Evolutionary conservation across 2,329 filamentous ascomycete species (phyloP), one percentile per base, ranked within the genome.

Genomic region (Botrytis sinoallii): DNA sequence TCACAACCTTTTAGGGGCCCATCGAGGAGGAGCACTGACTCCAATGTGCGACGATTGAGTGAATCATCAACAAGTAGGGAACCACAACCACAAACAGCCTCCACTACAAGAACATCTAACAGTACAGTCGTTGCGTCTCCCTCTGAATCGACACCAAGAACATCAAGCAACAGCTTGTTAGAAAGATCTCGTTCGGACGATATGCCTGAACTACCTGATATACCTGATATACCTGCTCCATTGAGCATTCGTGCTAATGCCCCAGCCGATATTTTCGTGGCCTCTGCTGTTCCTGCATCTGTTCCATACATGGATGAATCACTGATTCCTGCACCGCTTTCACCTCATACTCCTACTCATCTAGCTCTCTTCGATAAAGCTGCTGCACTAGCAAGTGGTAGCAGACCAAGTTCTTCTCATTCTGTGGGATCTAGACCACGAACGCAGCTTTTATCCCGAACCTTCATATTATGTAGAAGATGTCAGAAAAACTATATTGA

Each of bases 401-500:
- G 77, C 25, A 76, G 80, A 42, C 79, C 79, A 70, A 78, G 76
- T 16, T 81, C 81, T 29, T 81, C 81, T 4, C 76, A 78, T 35
- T 80, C 78, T 46, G 55, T 74, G 71, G 79, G 80, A 25, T 80
- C 81, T 59, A 76, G 77, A 59, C 74, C 79, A 61, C 77, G 75
- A 5, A 70, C 77, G 32, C 84, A 88, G 78, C 83, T 89, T 89
- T 2, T 93, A 88, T 76, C 82, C 85, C 1, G 93, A 97, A 79
- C 93, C 94, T 0, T 89, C 89, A 88, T 97, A 69, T 86, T 85
- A 14, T 98, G 95, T 81, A 88, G 90, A 55, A 85, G 88, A 16
- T 98, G 95, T 81, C 84, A 85, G 32, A 91, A 88, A 76, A 79
- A 85, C 9, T 88, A 94, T 75, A 95, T 98, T 55, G 92, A 97